Evolutionary conservation across 106 monocot genomes (phyloP).

Genomic region (Triglochin maritima): DNA sequence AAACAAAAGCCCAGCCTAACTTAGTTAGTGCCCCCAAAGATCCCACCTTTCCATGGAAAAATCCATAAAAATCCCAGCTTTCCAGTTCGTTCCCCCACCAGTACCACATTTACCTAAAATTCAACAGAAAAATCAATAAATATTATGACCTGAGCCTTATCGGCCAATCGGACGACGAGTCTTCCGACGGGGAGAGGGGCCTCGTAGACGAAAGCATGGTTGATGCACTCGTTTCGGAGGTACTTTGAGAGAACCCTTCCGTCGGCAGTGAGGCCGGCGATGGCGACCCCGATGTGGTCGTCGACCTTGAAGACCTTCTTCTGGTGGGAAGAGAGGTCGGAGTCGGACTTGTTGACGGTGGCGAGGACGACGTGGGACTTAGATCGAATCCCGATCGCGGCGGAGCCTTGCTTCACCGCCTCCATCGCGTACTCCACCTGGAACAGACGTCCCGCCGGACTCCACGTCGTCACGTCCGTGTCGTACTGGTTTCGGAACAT

Average conservation of each 20-base stretch:
- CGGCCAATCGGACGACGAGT: conserved; percentile 80
- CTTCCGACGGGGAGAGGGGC: conserved; percentile 62
- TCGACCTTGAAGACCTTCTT: conserved; percentile 85
- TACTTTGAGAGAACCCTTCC: conserved; percentile 73
- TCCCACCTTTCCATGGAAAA: too few relatives aligned
- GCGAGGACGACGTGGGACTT: conserved; percentile 70
- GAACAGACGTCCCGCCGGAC: conserved; percentile 85
- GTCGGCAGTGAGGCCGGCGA: conserved; percentile 92
- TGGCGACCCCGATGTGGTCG: conserved; percentile 85
- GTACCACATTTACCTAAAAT: too few relatives aligned
- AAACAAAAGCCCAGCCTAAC: too few relatives aligned
- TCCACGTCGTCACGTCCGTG: conserved; percentile 98
- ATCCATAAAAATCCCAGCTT: background rate
- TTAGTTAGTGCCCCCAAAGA: too few relatives aligned
- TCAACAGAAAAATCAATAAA: too few relatives aligned
- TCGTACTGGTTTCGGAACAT: conserved; percentile 99
- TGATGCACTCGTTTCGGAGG: conserved; percentile 85
- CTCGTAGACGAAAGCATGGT: conserved; percentile 90
- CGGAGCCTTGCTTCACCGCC: conserved; percentile 90
- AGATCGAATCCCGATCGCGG: conserved; percentile 72
- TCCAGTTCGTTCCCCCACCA: too few relatives aligned
- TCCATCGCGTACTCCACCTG: conserved; percentile 99
- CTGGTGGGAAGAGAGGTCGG: conserved; percentile 92
- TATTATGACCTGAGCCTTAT: conserved; percentile 86
- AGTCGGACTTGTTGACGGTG: conserved; percentile 74